These are phyloP conservation scores for Fusarium proliferatum DNA, from an alignment of 2,329 filamentous ascomycete species.

Conservation along the genomic window DNA sequence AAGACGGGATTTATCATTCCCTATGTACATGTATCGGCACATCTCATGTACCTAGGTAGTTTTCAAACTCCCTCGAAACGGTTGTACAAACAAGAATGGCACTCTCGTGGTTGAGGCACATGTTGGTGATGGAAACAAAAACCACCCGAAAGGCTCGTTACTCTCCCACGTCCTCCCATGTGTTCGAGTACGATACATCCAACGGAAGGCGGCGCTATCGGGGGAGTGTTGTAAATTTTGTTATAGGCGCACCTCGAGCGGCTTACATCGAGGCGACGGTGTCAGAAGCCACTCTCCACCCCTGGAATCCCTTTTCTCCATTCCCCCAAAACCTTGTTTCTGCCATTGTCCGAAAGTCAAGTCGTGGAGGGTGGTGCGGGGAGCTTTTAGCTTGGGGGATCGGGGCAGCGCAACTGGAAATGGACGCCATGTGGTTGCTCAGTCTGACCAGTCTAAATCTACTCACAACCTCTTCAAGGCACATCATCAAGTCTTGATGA, in stretches of 20 bases:
- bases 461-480: constrained; percentile 1
- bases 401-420: constrained; percentile 17
- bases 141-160: constrained; percentile 30
- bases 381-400: constrained; percentile 25
- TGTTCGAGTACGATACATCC: constrained; percentile 35
- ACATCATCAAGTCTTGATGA: constrained; percentile 5
- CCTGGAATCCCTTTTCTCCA: constrained; percentile 24
- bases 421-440: constrained; percentile 13
- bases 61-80: background rate
- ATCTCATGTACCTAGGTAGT: background rate
- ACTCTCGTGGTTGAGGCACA: background rate
- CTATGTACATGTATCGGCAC: background rate
- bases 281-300: constrained; percentile 29
- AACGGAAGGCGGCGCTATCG: constrained; percentile 33
- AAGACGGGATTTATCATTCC: background rate
- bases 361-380: constrained; percentile 35
- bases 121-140: background rate
- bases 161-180: constrained; percentile 38
- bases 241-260: constrained; percentile 8
- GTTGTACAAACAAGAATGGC: background rate
- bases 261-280: constrained; percentile 5
- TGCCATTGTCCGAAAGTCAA: constrained; percentile 18
- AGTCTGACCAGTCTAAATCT: background rate
- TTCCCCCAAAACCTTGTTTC: constrained; percentile 40
- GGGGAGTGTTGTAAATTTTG: constrained; percentile 30